Evolutionary conservation across 75 land plant species (phyloP).

Genomic region (Pseudotsuga menziesii): DNA sequence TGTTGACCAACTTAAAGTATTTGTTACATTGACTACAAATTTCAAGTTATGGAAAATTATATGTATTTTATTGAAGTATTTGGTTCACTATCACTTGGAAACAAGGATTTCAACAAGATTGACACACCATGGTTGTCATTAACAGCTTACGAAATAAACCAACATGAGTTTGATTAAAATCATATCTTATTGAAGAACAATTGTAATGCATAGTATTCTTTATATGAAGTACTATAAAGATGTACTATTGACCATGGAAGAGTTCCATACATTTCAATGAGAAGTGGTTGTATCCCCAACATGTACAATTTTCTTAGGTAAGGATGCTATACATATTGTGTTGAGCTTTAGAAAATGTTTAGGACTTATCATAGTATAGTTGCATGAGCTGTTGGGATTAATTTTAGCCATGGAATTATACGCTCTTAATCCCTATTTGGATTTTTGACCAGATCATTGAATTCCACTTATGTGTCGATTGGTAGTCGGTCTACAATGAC

Average conservation of each 20-base stretch:
- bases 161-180: background rate
- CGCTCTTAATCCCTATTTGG: constrained; percentile 93
- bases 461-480: too few relatives aligned
- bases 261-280: background rate
- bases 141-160: background rate
- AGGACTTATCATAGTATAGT: constrained; percentile 51
- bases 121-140: background rate
- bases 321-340: constrained; percentile 52
- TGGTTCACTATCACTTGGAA: background rate
- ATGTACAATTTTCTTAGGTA: constrained; percentile 44
- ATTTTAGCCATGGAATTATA: constrained; percentile 70
- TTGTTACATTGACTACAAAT: background rate
- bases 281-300: background rate
- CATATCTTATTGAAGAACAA: background rate
- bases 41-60: background rate
- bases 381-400: constrained; percentile 61
- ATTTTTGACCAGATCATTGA: too few relatives aligned
- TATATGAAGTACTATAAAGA: background rate
- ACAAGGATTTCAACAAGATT: background rate
- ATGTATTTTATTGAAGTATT: background rate
- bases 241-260: background rate
- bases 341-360: constrained; percentile 46
- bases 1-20: background rate
- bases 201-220: background rate
- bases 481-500: too few relatives aligned